A percentile compares a stretch with the other conserved stretches of the same genome.
Conservation (phyloP, 805 yeast genomes). For the Gaillardinia entomophila region DNA sequence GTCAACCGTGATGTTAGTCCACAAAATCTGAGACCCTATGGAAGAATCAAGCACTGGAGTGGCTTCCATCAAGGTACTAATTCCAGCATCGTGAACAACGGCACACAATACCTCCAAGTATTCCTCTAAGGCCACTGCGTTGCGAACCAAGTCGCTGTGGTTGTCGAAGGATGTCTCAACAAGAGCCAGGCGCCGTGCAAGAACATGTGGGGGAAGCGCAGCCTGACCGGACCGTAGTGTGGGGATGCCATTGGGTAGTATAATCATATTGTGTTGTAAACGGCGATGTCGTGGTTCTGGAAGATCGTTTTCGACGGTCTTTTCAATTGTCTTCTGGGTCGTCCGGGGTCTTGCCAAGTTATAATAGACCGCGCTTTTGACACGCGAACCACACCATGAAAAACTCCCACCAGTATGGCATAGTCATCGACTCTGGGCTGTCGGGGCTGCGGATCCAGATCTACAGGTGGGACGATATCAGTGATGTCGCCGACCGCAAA, state of each 20-base stretch:
- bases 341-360: neutral
- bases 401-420: slow-evolving; percentile 52
- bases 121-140: slow-evolving; percentile 26
- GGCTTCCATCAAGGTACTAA: slow-evolving; percentile 7
- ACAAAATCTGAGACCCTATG: neutral
- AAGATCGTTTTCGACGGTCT: no score
- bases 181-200: slow-evolving; percentile 12
- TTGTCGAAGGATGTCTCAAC: slow-evolving; percentile 1
- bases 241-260: neutral
- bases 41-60: neutral
- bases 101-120: no score
- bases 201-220: slow-evolving; percentile 17
- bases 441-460: slow-evolving; percentile 88
- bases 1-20: slow-evolving; percentile 2
- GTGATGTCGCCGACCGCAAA: slow-evolving; percentile 9
- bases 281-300: no score
- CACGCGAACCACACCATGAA: neutral
- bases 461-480: slow-evolving; percentile 66
- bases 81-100: no score
- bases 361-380: neutral
- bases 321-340: neutral
- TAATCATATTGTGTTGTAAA: neutral
- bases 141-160: slow-evolving; percentile 22
- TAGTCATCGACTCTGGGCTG: slow-evolving; percentile 92
- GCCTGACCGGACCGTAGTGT: neutral